Base-by-base conservation (phyloP, 768 basidiomycete genomes). In the Mrakia blollopis region DNA sequence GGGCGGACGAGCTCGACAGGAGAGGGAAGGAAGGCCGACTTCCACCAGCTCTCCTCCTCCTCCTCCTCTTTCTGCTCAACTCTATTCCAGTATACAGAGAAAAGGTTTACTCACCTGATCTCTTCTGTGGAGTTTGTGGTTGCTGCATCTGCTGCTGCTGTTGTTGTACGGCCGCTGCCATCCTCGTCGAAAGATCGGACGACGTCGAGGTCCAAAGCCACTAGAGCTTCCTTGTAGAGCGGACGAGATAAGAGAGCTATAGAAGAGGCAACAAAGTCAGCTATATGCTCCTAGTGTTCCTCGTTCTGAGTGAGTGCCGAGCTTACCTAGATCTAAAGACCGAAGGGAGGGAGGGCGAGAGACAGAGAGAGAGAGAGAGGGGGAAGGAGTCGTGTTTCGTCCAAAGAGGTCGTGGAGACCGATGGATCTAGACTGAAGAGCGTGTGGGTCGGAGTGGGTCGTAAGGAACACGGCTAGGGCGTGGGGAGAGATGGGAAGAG, bases 301-400 rank as follows among this genome's bases (percentile, higher is more conserved):
- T 1, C 47, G 18, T 50, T 3, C 2, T 18, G 16, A 18, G 47
- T 21, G 21, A 11, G 44, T 14, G 14, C 44, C 14, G 10, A 1
- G 14, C 44, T 44, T 14, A 44, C 44, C 14, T 2, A 13, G 44
- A 44, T 50, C 47, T 1, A 50, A 50, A 50, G 16, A 21, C 18
- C 16, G 47, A 50, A 50, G 47, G 47, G 47, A 50, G 47, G 21
- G 47, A 50, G 7, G 10, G 47, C 47, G 47, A 16, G 14, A 9
- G 44, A 50, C 47, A 25, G 57, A 28, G 28, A n/a, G 57, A 5
- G 57, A 57, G 28, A n/a, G 57, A 57, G 14, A n/a, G 28, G 28
- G 57, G 28, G 57, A 28, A n/a, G 57, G 57, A n/a, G 57, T 57
- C 57, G 57, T 57, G 57, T 57, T 57, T 57, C 57, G 57, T 57